Conservation (phyloP, 2,329 filamentous ascomycete species). For the Didymella pomorum region DNA sequence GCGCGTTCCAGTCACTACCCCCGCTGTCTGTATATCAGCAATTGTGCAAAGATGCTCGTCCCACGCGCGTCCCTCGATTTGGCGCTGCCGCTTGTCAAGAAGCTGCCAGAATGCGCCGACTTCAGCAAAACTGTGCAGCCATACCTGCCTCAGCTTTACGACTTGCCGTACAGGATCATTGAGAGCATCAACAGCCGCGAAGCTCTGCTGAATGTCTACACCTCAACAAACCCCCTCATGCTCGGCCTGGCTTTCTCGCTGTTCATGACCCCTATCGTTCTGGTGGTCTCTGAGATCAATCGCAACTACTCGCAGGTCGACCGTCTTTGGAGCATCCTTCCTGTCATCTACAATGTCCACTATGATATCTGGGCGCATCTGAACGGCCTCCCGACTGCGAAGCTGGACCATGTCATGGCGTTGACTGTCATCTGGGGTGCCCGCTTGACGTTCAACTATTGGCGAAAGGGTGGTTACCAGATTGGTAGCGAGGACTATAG, state of each 20-base stretch:
- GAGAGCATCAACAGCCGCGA: slow-evolving; percentile 67
- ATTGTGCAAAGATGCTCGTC: slow-evolving; percentile 55
- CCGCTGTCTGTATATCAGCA: neutral
- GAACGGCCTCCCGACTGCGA: slow-evolving; percentile 72
- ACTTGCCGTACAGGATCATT: slow-evolving; percentile 56
- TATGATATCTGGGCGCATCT: slow-evolving; percentile 83
- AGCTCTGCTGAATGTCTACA: slow-evolving; percentile 74
- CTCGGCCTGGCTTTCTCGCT: slow-evolving; percentile 76
- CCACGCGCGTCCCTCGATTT: slow-evolving; percentile 35
- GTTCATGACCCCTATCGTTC: slow-evolving; percentile 73
- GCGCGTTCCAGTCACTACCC: slow-evolving; percentile 1
- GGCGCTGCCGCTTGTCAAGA: slow-evolving; percentile 74
- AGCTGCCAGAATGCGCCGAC: slow-evolving; percentile 77
- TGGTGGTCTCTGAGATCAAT: slow-evolving; percentile 83
- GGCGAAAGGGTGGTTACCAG: slow-evolving; percentile 89
- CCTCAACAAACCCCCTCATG: slow-evolving; percentile 85
- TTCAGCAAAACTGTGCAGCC: slow-evolving; percentile 78
- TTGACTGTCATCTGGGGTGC: slow-evolving; percentile 83
- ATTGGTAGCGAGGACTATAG: slow-evolving; percentile 94
- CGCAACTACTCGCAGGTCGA: slow-evolving; percentile 98
- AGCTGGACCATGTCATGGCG: slow-evolving; percentile 75
- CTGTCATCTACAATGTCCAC: slow-evolving; percentile 85
- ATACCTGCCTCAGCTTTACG: slow-evolving; percentile 71
- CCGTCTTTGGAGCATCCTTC: slow-evolving; percentile 88
- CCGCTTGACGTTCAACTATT: slow-evolving; percentile 95